A percentile compares a stretch with the other conserved stretches of the same genome.
phyloP scores from a whole-genome alignment of 2,329 filamentous ascomycete species.

The Colletotrichum sp. region DNA sequence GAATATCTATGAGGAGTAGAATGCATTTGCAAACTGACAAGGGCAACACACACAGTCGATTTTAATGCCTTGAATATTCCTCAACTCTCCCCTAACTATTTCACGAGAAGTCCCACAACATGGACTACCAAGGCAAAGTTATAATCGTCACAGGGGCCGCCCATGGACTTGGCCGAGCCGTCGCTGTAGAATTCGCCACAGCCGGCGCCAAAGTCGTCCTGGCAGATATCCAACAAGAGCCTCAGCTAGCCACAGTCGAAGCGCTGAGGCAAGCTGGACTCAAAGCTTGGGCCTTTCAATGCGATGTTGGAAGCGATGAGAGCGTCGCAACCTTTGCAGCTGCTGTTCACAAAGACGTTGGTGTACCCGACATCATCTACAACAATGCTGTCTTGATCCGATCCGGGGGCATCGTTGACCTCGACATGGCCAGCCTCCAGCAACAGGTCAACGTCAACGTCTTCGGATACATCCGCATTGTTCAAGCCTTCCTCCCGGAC shows the following conservation, averaged over 20 bases:
- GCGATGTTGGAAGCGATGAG: background rate
- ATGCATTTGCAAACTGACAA: accelerated
- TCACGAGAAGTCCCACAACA: background rate
- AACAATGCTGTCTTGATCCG: background rate
- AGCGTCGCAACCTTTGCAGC: background rate
- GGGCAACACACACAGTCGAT: background rate
- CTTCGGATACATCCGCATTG: background rate
- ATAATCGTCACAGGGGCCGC: background rate
- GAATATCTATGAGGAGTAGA: accelerated
- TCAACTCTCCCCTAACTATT: background rate
- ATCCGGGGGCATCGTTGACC: background rate
- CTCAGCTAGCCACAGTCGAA: background rate
- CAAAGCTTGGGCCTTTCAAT: background rate
- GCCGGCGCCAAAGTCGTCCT: background rate
- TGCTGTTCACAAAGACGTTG: background rate
- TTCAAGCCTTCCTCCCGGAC: background rate
- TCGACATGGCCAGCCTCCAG: background rate
- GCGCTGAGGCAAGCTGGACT: background rate
- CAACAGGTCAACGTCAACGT: background rate
- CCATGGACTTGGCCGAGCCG: background rate
- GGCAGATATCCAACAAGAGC: background rate
- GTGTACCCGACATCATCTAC: background rate
- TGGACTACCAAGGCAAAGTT: background rate
- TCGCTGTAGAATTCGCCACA: accelerated
- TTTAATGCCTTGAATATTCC: background rate